phyloP scores from a whole-genome alignment of 495 filamentous ascomycete genomes.

The Xylaria grammica region DNA sequence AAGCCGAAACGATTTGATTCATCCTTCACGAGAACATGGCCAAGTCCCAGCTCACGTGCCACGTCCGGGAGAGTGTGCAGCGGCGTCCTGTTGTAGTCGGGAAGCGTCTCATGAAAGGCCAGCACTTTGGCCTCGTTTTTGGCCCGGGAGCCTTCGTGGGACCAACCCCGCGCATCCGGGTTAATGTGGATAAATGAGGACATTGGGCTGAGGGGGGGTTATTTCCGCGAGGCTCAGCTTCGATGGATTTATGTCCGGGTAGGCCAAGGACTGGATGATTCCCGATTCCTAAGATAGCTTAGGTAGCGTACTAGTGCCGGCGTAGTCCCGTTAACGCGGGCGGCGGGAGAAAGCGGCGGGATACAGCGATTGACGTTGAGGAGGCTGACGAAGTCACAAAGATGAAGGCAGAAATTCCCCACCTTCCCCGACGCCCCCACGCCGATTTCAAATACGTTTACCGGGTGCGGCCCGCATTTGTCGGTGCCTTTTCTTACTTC shows the following conservation, averaged over 20 bases:
- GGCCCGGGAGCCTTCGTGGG: slow-evolving; percentile 15
- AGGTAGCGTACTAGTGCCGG: slow-evolving; percentile 16
- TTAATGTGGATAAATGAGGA: slow-evolving; percentile 30
- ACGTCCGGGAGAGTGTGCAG: slow-evolving; percentile 57
- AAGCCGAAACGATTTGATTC: slow-evolving; percentile 63
- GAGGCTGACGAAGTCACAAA: slow-evolving; percentile 17
- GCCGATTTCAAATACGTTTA: slow-evolving; percentile 21
- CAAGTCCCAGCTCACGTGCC: slow-evolving; percentile 58
- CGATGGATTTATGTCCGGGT: neutral
- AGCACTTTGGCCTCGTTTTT: slow-evolving; percentile 23
- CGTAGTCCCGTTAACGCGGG: slow-evolving; percentile 5
- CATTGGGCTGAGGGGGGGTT: slow-evolving; percentile 22
- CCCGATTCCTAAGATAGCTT: slow-evolving; percentile 10
- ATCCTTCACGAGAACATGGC: slow-evolving; percentile 61
- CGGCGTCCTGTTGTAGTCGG: slow-evolving; percentile 54
- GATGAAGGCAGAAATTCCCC: slow-evolving; percentile 11
- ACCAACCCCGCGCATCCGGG: slow-evolving; percentile 27
- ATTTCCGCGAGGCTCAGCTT: no score
- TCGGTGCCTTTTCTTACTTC: neutral
- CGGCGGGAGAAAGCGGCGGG: neutral
- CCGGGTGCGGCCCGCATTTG: slow-evolving; percentile 2
- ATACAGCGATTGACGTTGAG: slow-evolving; percentile 9
- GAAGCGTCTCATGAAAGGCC: slow-evolving; percentile 56
- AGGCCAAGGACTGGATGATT: neutral
- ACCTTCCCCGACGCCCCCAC: slow-evolving; percentile 24